Conservation (phyloP, 2,329 filamentous ascomycete genomes). For the Botryotinia calthae region DNA sequence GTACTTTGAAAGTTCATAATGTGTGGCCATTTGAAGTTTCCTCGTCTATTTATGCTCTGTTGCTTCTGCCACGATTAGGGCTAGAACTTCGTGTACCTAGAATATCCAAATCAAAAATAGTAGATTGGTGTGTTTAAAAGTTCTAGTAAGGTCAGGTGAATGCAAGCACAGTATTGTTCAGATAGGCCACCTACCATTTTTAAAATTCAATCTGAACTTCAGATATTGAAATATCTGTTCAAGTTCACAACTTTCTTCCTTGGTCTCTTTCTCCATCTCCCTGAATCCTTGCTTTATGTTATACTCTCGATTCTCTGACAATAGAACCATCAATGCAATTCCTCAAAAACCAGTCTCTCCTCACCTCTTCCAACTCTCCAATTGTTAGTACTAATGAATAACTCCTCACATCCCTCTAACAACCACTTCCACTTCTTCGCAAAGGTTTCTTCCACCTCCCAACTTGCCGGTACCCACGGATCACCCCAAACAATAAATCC, state of each 20-base stretch:
- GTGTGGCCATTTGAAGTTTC: neutral
- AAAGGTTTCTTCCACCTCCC: slow-evolving; percentile 49
- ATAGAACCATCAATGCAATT: neutral
- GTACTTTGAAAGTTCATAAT: neutral
- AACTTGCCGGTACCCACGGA: slow-evolving; percentile 44
- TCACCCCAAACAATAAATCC: slow-evolving; percentile 51
- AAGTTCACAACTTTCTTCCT: neutral
- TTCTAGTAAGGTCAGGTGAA: neutral
- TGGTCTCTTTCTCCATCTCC: neutral
- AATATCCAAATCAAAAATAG: neutral
- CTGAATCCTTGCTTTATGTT: no score
- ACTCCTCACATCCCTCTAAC: slow-evolving; percentile 41
- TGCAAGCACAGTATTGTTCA: neutral
- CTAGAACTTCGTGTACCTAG: neutral
- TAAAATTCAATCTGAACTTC: neutral
- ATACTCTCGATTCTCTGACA: neutral
- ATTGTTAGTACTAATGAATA: slow-evolving; percentile 42
- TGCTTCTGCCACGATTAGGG: neutral
- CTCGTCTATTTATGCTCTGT: neutral
- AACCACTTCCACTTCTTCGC: slow-evolving; percentile 47
- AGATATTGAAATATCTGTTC: neutral
- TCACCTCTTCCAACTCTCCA: slow-evolving; percentile 38
- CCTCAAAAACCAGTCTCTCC: neutral
- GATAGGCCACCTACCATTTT: neutral
- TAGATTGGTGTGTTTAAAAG: neutral